Evolutionary conservation across 169 alveolate genomes (phyloP).

Genomic region (Plasmodium inui): DNA sequence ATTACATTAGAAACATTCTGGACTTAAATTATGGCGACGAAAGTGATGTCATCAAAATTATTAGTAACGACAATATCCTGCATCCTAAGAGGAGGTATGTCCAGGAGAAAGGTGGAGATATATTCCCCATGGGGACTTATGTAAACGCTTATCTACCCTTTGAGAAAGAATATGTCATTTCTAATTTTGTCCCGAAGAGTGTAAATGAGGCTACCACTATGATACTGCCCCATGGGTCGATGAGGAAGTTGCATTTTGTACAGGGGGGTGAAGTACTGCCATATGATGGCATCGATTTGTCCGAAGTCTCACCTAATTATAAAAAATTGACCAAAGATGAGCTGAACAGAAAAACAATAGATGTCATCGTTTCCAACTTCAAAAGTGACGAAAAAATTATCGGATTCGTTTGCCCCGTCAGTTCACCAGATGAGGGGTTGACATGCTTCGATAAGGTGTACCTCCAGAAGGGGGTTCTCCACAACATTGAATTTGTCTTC

Average conservation of each 20-base stretch:
- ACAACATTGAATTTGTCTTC: conserved; percentile 14
- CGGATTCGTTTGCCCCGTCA: conserved; percentile 28
- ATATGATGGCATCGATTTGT: conserved; percentile 16
- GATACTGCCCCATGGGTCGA: neutral
- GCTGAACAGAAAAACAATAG: neutral
- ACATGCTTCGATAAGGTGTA: conserved; percentile 22
- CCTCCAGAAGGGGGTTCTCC: neutral
- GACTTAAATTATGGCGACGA: neutral
- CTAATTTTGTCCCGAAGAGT: neutral
- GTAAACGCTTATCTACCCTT: neutral
- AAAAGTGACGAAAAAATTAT: conserved; percentile 1
- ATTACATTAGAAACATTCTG: neutral
- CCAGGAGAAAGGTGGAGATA: neutral
- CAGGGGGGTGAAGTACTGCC: neutral
- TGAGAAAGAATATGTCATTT: conserved; percentile 11
- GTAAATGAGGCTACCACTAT: neutral
- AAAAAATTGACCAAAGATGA: neutral
- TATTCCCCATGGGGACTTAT: conserved; percentile 23
- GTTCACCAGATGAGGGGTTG: neutral
- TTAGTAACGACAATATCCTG: neutral
- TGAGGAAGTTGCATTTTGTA: neutral
- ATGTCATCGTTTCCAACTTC: conserved; percentile 8
- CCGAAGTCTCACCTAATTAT: conserved; percentile 21
- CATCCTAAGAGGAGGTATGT: conserved; percentile 4
- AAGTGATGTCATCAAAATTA: neutral